Conservation (phyloP, 2,329 filamentous ascomycete species). For the Ophiocordyceps camponoti-leonardi region DNA sequence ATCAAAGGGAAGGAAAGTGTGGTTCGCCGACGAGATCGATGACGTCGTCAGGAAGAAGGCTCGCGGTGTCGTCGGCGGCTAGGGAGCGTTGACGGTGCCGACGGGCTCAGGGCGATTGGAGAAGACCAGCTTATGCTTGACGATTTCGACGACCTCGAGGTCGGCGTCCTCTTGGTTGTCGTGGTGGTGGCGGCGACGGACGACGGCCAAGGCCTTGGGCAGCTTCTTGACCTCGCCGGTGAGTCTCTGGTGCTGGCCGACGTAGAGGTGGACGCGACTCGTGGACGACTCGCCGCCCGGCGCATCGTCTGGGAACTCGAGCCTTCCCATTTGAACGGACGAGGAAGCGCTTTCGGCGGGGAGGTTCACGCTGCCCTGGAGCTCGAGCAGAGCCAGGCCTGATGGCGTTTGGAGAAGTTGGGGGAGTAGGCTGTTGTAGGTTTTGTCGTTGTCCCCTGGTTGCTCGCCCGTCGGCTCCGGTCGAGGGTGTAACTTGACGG, state of each 20-base stretch:
- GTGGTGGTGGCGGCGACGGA: constrained; percentile 40
- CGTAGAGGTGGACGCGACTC: constrained; percentile 75
- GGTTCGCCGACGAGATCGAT: neutral
- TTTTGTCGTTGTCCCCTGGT: constrained; percentile 1
- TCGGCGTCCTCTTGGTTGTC: constrained; percentile 24
- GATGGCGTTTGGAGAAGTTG: constrained; percentile 74
- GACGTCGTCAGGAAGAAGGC: neutral
- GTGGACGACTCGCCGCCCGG: constrained; percentile 62
- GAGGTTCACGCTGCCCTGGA: constrained; percentile 81
- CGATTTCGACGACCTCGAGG: constrained; percentile 72
- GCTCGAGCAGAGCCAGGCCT: constrained; percentile 76
- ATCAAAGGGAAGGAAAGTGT: neutral
- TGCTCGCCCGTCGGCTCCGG: constrained; percentile 6
- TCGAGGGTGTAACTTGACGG: constrained; percentile 23
- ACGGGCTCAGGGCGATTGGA: constrained; percentile 74
- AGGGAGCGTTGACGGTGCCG: constrained; percentile 17
- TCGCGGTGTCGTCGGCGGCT: neutral
- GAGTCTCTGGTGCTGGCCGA: constrained; percentile 77
- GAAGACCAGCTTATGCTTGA: constrained; percentile 79
- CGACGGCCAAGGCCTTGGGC: constrained; percentile 59
- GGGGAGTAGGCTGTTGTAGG: constrained; percentile 51
- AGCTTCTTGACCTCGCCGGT: constrained; percentile 84
- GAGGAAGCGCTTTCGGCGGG: constrained; percentile 21
- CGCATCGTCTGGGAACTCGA: constrained; percentile 56
- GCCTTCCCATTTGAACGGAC: constrained; percentile 40